A percentile compares a stretch with the other conserved stretches of the same genome.
phyloP scores from a whole-genome alignment of 768 basidiomycete species.

The Imleria badia region DNA sequence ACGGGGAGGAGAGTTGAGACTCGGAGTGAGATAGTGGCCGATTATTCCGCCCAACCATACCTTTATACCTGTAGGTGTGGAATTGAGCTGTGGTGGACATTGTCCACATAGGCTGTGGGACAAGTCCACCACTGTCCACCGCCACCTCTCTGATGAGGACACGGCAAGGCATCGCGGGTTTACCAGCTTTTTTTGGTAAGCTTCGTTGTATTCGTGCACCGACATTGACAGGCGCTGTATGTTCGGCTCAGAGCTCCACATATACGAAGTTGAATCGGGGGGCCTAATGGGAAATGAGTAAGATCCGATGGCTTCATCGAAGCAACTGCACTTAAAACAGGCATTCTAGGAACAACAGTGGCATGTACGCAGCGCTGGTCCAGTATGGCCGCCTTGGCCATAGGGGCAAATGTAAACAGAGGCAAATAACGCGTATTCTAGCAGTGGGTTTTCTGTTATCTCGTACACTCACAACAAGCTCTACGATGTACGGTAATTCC shows the following conservation, averaged over 20 bases:
- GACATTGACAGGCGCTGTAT: background rate
- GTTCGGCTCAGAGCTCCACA: background rate
- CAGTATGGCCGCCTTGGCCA: conserved; percentile 6
- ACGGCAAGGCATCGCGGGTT: background rate
- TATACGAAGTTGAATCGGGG: background rate
- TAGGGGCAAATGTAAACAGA: conserved; percentile 8
- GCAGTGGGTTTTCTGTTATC: no score
- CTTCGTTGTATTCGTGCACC: background rate
- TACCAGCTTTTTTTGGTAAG: conserved; percentile 8
- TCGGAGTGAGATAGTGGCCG: background rate
- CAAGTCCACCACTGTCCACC: conserved; percentile 1
- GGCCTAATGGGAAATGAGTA: no score
- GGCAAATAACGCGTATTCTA: conserved; percentile 11
- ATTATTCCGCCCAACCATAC: background rate
- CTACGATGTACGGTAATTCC: no score
- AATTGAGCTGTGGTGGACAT: conserved; percentile 12
- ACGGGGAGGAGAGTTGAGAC: background rate
- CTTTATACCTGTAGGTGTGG: conserved; percentile 18
- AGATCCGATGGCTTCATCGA: background rate
- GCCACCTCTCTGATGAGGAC: background rate
- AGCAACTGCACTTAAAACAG: conserved; percentile 7
- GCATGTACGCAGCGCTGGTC: background rate
- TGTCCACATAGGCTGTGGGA: conserved; percentile 9
- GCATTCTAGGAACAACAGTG: background rate
- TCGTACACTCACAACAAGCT: no score